Evolutionary conservation across 164 flowering plant genomes (phyloP).

Genomic region (Malania oleifera): DNA sequence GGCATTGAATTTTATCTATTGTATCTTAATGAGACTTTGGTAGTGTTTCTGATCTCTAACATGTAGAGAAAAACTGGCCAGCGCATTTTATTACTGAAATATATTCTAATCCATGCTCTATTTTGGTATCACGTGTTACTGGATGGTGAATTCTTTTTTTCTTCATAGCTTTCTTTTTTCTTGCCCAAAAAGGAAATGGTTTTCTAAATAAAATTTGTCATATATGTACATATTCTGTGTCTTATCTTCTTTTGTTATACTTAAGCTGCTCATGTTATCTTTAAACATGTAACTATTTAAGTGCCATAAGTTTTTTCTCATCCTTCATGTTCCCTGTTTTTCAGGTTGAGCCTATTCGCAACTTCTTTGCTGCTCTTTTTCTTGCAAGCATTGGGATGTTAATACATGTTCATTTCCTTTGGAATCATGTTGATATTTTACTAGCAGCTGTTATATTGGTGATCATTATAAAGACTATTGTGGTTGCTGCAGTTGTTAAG

Average conservation of each 20-base stretch:
- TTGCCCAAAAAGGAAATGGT: too few relatives aligned
- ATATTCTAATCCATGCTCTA: too few relatives aligned
- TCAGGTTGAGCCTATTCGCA: constrained; percentile 94
- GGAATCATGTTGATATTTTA: constrained; percentile 94
- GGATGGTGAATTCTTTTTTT: too few relatives aligned
- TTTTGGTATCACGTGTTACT: too few relatives aligned
- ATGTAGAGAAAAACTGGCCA: too few relatives aligned
- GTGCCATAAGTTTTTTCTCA: background rate
- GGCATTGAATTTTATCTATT: too few relatives aligned
- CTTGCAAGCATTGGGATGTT: constrained; percentile 98
- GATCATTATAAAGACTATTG: constrained; percentile 68
- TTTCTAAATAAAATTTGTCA: too few relatives aligned
- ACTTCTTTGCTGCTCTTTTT: constrained; percentile 95
- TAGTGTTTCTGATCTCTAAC: too few relatives aligned
- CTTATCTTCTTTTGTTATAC: background rate
- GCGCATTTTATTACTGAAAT: too few relatives aligned
- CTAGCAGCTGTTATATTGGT: constrained; percentile 88
- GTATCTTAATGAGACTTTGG: too few relatives aligned
- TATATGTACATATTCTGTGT: too few relatives aligned
- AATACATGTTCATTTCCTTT: constrained; percentile 90
- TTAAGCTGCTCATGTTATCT: background rate
- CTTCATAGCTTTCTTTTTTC: too few relatives aligned
- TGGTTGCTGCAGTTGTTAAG: constrained; percentile 66
- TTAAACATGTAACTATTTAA: background rate
- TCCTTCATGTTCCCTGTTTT: background rate